Percentiles rank a stretch among this genome's conserved stretches.
phyloP scores from a whole-genome alignment of 2,329 filamentous ascomycete genomes.

The Tolypocladium capitatum region DNA sequence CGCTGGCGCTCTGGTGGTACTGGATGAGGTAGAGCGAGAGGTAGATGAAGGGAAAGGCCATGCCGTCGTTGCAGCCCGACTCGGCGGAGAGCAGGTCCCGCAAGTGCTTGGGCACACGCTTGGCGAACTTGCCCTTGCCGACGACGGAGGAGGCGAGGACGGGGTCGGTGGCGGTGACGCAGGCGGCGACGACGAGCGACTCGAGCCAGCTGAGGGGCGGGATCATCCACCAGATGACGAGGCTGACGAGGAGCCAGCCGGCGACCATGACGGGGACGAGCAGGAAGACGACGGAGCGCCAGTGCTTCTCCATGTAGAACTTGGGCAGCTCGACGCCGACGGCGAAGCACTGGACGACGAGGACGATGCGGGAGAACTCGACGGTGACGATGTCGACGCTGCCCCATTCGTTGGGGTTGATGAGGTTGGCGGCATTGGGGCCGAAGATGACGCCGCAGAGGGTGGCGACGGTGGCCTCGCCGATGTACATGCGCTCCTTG shows the following conservation, averaged over 20 bases:
- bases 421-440: constrained; percentile 68
- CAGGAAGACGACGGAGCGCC: constrained; percentile 79
- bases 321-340: constrained; percentile 83
- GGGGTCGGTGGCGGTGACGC: constrained; percentile 93
- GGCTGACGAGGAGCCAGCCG: constrained; percentile 83
- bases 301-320: constrained; percentile 96
- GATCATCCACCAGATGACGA: constrained; percentile 90
- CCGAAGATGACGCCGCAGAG: constrained; percentile 82
- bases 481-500: constrained; percentile 97
- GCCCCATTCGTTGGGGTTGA: constrained; percentile 65
- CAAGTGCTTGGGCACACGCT: constrained; percentile 93
- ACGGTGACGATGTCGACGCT: constrained; percentile 77
- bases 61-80: constrained; percentile 97
- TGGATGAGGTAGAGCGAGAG: constrained; percentile 80
- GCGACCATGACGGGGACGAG: constrained; percentile 95
- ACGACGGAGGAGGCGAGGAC: constrained; percentile 95
- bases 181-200: constrained; percentile 74
- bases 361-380: constrained; percentile 78
- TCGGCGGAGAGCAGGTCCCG: constrained; percentile 90
- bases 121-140: constrained; percentile 97
- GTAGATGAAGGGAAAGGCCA: constrained; percentile 98
- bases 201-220: constrained; percentile 75
- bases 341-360: constrained; percentile 87
- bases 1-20: constrained; percentile 53
- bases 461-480: constrained; percentile 90